Base-by-base conservation (phyloP, 2,329 filamentous ascomycete species). In the Xylariaceae sp. region DNA sequence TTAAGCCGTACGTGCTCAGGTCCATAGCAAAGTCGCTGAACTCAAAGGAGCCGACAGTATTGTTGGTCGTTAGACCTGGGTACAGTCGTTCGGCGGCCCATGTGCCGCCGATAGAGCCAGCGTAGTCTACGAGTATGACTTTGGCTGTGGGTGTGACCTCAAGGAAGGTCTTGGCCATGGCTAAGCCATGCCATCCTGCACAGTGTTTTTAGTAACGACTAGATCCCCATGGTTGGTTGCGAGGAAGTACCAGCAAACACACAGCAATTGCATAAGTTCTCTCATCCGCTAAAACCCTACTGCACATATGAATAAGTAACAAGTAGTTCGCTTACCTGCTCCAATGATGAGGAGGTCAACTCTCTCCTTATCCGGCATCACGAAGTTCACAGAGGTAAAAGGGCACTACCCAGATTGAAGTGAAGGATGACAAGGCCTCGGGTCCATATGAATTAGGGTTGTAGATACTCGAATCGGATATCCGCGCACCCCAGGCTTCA, bases 21-120 rank as follows among this genome's bases (percentile, higher is more conserved):
- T 38, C 39, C 46, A 46, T 46, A 4, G 46, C 41, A 18, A 46
- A 46, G 13, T 46, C 43, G 26, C 39, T 41, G 30, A 43, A 44
- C n/a, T 49, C 46, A 19, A 39, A 49, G 9, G 43, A 39, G 19
- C 43, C 46, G 19, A 41, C 40, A n/a, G 40, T 12, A 33, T 49
- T 49, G 39, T 46, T 49, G 22, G 39, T 49, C 41, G 39, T 46
- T 3, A 46, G 34, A 15, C 43, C 43, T 4, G 34, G n/a, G 24
- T 49, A 44, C 6, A 49, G 36, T n/a, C 46, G 41, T 17, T 49
- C 41, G 15, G 29, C n/a, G 18, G 46, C 41, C 46, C 43, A 49
- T 9, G 41, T 44, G 3, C 46, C 46, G 8, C 46, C 46, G 19
- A 49, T 38, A 1, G 43, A 49, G 11, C 17, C 17, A 11, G 31